Percentiles rank a stretch among this genome's conserved stretches.
phyloP scores from a whole-genome alignment of 2,329 filamentous ascomycete genomes.

The Aspergillus fischeri region DNA sequence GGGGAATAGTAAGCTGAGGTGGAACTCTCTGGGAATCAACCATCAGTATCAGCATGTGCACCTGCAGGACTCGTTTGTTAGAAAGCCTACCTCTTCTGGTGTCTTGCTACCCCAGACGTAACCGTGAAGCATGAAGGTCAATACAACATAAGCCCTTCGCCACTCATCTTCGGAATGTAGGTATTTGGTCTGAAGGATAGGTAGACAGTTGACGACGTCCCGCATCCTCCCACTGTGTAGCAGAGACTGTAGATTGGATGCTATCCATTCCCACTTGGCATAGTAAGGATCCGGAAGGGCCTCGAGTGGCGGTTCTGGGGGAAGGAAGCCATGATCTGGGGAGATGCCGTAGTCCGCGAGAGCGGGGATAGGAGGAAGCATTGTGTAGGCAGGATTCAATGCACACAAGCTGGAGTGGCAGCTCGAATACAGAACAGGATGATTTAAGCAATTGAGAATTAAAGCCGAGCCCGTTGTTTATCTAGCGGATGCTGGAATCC shows the following conservation, averaged over 20 bases:
- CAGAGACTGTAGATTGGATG: conserved; percentile 79
- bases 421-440: background rate
- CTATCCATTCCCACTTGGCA: conserved; percentile 86
- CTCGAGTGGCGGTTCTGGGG: conserved; percentile 72
- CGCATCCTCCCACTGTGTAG: conserved; percentile 81
- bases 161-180: conserved; percentile 84
- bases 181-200: conserved; percentile 75
- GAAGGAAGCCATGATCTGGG: conserved; percentile 75
- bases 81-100: conserved; percentile 60
- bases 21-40: conserved; percentile 56
- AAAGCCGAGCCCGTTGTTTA: background rate
- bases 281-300: conserved; percentile 86
- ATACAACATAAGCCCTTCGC: conserved; percentile 76
- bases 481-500: background rate
- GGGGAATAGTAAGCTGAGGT: conserved; percentile 74
- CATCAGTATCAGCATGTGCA: conserved; percentile 3
- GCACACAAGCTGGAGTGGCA: background rate
- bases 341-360: conserved; percentile 70
- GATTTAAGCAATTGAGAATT: background rate
- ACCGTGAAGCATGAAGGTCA: conserved; percentile 75
- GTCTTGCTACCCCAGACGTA: conserved; percentile 85
- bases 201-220: conserved; percentile 72
- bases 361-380: conserved; percentile 45
- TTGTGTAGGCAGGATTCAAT: conserved; percentile 14
- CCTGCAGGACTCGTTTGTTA: background rate